Evolutionary conservation across 192 early-diverging fungal genomes (phyloP).

Genomic region (Coemansia nantahalensis): DNA sequence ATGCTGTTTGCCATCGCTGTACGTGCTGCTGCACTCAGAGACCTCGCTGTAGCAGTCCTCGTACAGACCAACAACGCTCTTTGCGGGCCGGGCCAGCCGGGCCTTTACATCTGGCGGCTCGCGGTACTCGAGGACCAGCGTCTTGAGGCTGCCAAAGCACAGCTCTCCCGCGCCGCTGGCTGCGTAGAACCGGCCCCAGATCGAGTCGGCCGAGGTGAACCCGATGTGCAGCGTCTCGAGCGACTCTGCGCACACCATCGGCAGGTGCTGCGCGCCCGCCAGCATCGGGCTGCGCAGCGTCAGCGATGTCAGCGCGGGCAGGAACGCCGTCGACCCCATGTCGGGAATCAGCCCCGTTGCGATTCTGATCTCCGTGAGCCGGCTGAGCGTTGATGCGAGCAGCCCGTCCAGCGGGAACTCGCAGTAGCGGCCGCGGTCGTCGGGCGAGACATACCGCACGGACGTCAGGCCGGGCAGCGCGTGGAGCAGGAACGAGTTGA

Average conservation of each 20-base stretch:
- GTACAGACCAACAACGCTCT: constrained; percentile 3
- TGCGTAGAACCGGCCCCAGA: constrained; percentile 40
- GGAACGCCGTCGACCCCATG: constrained; percentile 27
- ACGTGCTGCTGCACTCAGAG: constrained; percentile 4
- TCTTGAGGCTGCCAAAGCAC: constrained; percentile 16
- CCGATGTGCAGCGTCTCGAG: constrained; percentile 25
- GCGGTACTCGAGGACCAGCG: constrained; percentile 29
- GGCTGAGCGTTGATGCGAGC: constrained; percentile 25
- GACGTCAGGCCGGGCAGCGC: constrained; percentile 28
- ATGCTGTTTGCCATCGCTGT: not conserved
- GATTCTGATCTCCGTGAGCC: constrained; percentile 7
- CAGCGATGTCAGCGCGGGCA: constrained; percentile 25
- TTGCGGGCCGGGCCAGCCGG: not conserved
- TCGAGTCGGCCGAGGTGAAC: constrained; percentile 31
- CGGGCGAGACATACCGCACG: constrained; percentile 21
- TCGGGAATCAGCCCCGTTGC: constrained; percentile 26
- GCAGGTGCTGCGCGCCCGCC: constrained; percentile 18
- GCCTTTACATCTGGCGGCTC: constrained; percentile 5
- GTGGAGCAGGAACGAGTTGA: constrained; percentile 37
- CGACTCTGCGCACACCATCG: constrained; percentile 33
- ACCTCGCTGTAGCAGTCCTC: constrained; percentile 15
- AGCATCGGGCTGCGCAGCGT: constrained; percentile 30
- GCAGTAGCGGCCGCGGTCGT: constrained; percentile 22
- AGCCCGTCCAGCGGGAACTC: constrained; percentile 42
- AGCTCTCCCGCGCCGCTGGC: constrained; percentile 5